Evolutionary conservation across 2,329 filamentous ascomycete species (phyloP), one percentile per base, ranked within the genome.

Genomic region (Scedosporium boydii): DNA sequence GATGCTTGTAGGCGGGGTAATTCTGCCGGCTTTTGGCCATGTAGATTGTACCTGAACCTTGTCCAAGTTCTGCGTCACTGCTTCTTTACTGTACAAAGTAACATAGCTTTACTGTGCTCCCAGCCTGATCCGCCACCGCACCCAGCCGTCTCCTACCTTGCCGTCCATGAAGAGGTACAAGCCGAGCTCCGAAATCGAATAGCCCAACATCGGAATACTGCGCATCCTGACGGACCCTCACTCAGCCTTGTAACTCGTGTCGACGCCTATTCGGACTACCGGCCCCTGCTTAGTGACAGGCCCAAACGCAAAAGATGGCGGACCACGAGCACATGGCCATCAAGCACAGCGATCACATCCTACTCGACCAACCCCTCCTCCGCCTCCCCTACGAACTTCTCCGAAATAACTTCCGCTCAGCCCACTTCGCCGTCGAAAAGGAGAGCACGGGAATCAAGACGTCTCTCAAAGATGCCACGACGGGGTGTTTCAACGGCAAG

Each of bases 321-420:
- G 82, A 86, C 70, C 77, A 81, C 69, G 80, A 82, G 69, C 83
- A 84, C 62, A 84, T 84, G 59, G 87, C 86, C 74, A 82, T 93
- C 68, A 88, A 90, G 70, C 87, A 90, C 67, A 86, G 87, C 69
- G 85, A 86, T 66, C 90, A 93, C 71, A 82, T 93, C 58, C 82
- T 93, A 63, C 85, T 93, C 62, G 95, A 99, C 72, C 93, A 98
- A 83, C 89, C 93, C 3, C 89, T 98, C 67, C 86, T 99, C 67
- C 91, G 93, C 41, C 86, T 98, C 23, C 95, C 95, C 18, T 89
- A 93, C 75, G 95, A 98, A 73, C 88, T 97, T 63, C 87, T 96
- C 23, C 89, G 92, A 62, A 93, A 95, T 74, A 98, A 96, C 77
- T 96, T 98, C 77, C 95, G 96, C 70, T 86, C 88, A 3, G 89